A percentile compares a stretch with the other conserved stretches of the same genome.
These are phyloP conservation scores for Musa itinerans DNA, from an alignment of 176 grass and related monocot genomes.

Conservation along the genomic window DNA sequence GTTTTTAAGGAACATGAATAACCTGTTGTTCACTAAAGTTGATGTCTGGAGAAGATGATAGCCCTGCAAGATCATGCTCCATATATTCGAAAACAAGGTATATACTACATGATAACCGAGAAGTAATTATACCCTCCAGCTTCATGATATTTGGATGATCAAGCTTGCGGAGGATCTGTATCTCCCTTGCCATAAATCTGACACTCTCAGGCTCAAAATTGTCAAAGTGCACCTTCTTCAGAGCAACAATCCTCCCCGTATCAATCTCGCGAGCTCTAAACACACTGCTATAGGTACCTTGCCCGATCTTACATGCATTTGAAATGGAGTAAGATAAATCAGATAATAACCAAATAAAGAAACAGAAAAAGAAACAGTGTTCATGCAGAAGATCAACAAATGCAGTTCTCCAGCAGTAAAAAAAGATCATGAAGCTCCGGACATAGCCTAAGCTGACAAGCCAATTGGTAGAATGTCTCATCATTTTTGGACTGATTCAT, in stretches of 20 bases:
- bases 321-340: background rate
- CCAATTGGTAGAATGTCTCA: too few relatives aligned
- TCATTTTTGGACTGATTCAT: background rate
- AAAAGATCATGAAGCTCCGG: background rate
- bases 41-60: constrained; percentile 32
- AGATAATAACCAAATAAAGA: background rate
- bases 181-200: constrained; percentile 41
- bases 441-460: background rate
- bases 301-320: constrained; percentile 25
- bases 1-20: background rate
- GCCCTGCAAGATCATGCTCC: constrained; percentile 47
- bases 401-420: background rate
- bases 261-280: constrained; percentile 36
- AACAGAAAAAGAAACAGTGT: background rate
- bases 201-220: constrained; percentile 45
- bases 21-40: constrained; percentile 36
- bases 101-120: constrained; percentile 37
- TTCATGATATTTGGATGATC: constrained; percentile 46
- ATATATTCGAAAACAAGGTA: constrained; percentile 60
- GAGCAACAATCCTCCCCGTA: constrained; percentile 34
- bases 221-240: constrained; percentile 47
- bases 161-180: constrained; percentile 41
- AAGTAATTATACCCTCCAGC: constrained; percentile 41
- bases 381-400: too few relatives aligned
- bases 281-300: constrained; percentile 49